Percentiles rank a stretch among this genome's conserved stretches.
Conservation (phyloP, 116 monocot species). For the Trichopus zeylanicus region DNA sequence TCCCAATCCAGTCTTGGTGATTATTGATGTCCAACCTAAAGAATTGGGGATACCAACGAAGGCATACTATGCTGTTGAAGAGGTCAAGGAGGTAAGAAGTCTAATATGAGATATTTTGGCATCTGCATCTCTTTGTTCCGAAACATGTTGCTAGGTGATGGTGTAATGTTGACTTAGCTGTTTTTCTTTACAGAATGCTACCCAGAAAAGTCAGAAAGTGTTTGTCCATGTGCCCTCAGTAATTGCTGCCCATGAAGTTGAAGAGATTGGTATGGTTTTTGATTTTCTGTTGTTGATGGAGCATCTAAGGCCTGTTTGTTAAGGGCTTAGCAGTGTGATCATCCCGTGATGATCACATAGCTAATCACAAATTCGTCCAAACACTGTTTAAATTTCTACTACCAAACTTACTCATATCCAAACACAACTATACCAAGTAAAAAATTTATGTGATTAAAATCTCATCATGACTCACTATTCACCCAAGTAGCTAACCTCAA, state of each 20-base stretch:
- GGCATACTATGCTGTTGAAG: slow-evolving; percentile 96
- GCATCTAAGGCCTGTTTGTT: neutral
- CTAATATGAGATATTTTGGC: neutral
- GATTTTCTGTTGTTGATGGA: neutral
- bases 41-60: slow-evolving; percentile 95
- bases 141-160: neutral
- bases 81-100: slow-evolving; percentile 82
- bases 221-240: slow-evolving; percentile 97
- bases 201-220: slow-evolving; percentile 95
- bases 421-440: no score
- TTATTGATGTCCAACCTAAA: slow-evolving; percentile 96
- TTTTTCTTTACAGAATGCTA: slow-evolving; percentile 66
- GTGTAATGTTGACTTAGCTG: neutral
- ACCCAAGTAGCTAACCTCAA: no score
- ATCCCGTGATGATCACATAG: no score
- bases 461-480: no score
- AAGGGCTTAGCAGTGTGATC: no score
- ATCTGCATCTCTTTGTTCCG: neutral
- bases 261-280: slow-evolving; percentile 85
- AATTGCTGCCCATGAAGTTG: slow-evolving; percentile 99
- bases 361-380: no score
- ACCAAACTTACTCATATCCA: no score
- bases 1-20: slow-evolving; percentile 86
- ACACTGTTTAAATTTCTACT: no score
- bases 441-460: no score